Percentiles rank a stretch among this genome's conserved stretches.
These are phyloP conservation scores for Fusarium heterosporum DNA, from an alignment of 2,329 filamentous ascomycete species.

Conservation along the genomic window DNA sequence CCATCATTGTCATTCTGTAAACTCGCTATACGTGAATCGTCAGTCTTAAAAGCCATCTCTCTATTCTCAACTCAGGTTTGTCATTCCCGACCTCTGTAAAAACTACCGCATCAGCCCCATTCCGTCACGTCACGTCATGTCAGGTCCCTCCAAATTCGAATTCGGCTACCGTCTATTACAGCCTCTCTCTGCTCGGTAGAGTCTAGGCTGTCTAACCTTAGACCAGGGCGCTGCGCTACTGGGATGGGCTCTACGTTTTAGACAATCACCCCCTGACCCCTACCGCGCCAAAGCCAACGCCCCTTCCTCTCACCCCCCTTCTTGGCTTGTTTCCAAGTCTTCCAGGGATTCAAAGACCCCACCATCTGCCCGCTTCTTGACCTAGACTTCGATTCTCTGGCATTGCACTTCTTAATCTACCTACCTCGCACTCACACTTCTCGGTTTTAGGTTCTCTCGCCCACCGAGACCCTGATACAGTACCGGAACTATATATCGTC, in stretches of 20 bases:
- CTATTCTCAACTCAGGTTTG: neutral
- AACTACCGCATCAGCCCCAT: neutral
- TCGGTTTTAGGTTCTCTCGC: conserved; percentile 23
- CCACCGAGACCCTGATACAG: conserved; percentile 18
- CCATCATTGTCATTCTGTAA: neutral
- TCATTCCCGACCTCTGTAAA: neutral
- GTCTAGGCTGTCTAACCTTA: neutral
- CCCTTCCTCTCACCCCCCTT: conserved; percentile 21
- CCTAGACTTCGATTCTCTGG: conserved; percentile 17
- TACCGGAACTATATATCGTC: neutral
- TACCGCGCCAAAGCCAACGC: conserved; percentile 5
- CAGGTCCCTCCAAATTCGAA: conserved; percentile 19
- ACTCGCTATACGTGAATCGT: conserved; percentile 13
- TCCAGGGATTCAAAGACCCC: conserved; percentile 46
- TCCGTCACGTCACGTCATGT: neutral
- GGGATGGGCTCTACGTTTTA: conserved; percentile 13
- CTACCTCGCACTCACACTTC: conserved; percentile 14
- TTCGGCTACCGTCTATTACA: conserved; percentile 29
- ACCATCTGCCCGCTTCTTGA: conserved; percentile 43
- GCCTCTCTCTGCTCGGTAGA: conserved; percentile 4
- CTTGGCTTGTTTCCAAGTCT: conserved; percentile 45
- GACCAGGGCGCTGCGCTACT: neutral
- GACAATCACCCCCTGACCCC: conserved; percentile 28
- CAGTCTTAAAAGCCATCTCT: neutral
- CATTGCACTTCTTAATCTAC: conserved; percentile 37